Base-by-base conservation (phyloP, 2,329 filamentous ascomycete genomes). In the Penicillium freii region DNA sequence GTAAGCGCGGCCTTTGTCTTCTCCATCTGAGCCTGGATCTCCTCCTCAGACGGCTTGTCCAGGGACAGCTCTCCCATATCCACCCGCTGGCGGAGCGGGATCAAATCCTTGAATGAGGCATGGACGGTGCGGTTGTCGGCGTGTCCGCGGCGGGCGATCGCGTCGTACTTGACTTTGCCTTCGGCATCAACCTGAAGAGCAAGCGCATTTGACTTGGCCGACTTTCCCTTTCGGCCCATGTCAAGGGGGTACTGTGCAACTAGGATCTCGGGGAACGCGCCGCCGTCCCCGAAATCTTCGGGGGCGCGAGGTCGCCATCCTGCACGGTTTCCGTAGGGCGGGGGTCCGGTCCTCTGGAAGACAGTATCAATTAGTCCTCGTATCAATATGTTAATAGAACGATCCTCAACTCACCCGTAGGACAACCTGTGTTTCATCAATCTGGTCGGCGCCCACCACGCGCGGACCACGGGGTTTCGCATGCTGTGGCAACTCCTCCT, bases 271-370 rank as follows among this genome's bases (percentile, higher is more conserved):
- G 94, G 94, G 71, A 97, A 99, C 51, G 93, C 92, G 68, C 94
- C 94, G 62, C 94, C 94, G 80, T 97, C 92, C 68, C 91, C 92
- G 77, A 92, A 99, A 75, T 99, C 94, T 72, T 97, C 92, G 62
- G 89, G 85, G 40, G 83, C 83, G 69, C 93, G 88, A 33, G 94
- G 94, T 64, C 94, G 86, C 94, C 94, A 99, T 84, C 90, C 90
- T 73, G 85, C 77, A 69, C 94, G 88, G 73, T 92, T 87, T 49
- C 91, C 91, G 68, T 97, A 99, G 1, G 91, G 82, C 10, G 94
- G 94, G 57, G 92, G 92, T 19, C 92, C 92, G 56, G 85, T 83
- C 78, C 87, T 88, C 84, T 89, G 76, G 9, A 56, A 27, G 34
- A 9, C 52, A 29, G 1, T 25, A 8, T 19, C 2, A 13, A 46